Base-by-base conservation (phyloP, 108 stramenopile genomes). In the Stephanodiscus triporus region DNA sequence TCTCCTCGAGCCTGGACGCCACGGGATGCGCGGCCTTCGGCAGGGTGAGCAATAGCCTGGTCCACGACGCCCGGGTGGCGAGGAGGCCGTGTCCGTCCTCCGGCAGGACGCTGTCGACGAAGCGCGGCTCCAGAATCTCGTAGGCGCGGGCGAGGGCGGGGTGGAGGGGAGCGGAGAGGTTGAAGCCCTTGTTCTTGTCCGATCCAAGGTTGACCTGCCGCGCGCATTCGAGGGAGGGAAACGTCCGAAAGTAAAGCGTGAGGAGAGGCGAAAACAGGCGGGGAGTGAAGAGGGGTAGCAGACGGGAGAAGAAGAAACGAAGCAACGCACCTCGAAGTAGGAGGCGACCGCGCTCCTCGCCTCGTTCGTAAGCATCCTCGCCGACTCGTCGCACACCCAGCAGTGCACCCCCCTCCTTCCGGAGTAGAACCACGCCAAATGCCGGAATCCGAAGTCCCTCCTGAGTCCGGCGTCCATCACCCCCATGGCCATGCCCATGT, bases 381-480 rank as follows among this genome's bases (percentile, higher is more conserved):
- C 98, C 17, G 56, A 47, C 50, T 91, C 90, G 68, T 99, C 99
- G 71, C 95, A 95, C 20, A 99, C 97, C 99, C 99, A 99, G 72
- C 97, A 98, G 82, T 99, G 99, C 65, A 99, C 95, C n/a, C 99
- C 99, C 76, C 99, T 96, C 40, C 99, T 91, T 17, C 99, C 99
- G 6, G 96, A 97, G 81, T 98, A 99, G 53, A 99, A 88, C 98
- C 98, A 99, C 6, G 97, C 89, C 55, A 99, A 76, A 72, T 99
- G 94, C 73, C 92, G 68, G 79, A 98, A 99, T 2, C 96, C 98
- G 82, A 99, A 99, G 80, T 99, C 99, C 51, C 95, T 83, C 34
- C 86, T 51, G 40, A 97, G 72, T 17, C 94, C 93, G 34, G 72
- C 55, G 71, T 97, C 94, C 85, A 98, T 87, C 0, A 97, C 93